Evolutionary conservation across 805 yeast species (phyloP).

Genomic region (Metschnikowia matae): DNA sequence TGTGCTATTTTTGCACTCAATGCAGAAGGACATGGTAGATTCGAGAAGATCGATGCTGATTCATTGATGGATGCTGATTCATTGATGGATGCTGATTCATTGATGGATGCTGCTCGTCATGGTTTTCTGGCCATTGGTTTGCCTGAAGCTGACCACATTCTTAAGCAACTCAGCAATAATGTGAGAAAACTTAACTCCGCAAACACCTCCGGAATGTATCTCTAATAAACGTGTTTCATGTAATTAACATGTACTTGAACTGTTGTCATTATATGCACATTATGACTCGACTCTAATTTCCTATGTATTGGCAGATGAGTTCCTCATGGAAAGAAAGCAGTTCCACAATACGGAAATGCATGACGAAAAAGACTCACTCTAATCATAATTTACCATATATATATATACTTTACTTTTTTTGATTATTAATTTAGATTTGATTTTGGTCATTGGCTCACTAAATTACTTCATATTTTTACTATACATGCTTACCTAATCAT

Average conservation of each 20-base stretch:
- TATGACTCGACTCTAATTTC: neutral
- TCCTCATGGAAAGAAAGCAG: constrained; percentile 80
- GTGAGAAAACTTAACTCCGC: constrained; percentile 24
- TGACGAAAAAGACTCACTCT: constrained; percentile 86
- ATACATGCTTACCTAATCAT: too few relatives aligned
- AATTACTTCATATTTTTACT: too few relatives aligned
- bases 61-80: too few relatives aligned
- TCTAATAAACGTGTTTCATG: constrained; percentile 3
- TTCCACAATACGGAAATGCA: constrained; percentile 90
- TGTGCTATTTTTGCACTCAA: constrained; percentile 34
- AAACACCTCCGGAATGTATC: constrained; percentile 26
- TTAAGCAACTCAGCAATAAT: constrained; percentile 17
- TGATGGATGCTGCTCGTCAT: constrained; percentile 28
- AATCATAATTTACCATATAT: too few relatives aligned
- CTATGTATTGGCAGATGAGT: constrained; percentile 24
- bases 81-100: too few relatives aligned
- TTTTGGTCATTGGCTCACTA: too few relatives aligned
- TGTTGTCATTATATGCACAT: neutral
- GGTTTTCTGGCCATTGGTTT: constrained; percentile 6
- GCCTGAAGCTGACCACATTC: constrained; percentile 1
- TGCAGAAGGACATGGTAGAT: constrained; percentile 62
- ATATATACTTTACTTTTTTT: too few relatives aligned
- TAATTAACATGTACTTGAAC: neutral
- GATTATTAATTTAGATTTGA: too few relatives aligned
- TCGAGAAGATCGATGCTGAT: constrained; percentile 48